Percentiles rank a stretch among this genome's conserved stretches.
Conservation (phyloP, 1,284 basidiomycete genomes). For the Ustilago xerochloae region DNA sequence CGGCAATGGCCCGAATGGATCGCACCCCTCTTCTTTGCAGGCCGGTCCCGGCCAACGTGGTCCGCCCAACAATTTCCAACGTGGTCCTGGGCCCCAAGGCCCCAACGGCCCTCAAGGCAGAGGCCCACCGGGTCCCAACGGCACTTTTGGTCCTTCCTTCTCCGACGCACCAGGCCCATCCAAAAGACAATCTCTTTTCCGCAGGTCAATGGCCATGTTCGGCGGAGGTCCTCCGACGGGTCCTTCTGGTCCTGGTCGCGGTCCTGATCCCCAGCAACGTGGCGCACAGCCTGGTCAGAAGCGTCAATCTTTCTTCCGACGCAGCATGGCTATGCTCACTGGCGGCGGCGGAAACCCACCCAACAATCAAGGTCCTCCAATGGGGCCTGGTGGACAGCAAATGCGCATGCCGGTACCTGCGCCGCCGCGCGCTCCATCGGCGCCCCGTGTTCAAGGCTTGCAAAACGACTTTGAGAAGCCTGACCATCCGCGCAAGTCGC, state of each 20-base stretch:
- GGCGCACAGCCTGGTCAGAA: conserved; percentile 18
- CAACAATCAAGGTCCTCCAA: background rate
- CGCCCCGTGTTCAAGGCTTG: conserved; percentile 49
- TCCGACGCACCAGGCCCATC: conserved; percentile 40
- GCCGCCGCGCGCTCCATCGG: conserved; percentile 18
- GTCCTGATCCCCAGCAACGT: conserved; percentile 6
- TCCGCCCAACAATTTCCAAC: conserved; percentile 16
- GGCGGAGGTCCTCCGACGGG: conserved; percentile 23
- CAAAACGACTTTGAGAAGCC: conserved; percentile 54
- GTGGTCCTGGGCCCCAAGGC: conserved; percentile 14
- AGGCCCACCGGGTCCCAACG: conserved; percentile 20
- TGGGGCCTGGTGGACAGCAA: conserved; percentile 16
- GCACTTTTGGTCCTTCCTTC: conserved; percentile 41
- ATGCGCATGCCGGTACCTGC: conserved; percentile 31
- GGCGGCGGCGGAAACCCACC: conserved; percentile 23
- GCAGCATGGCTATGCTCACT: conserved; percentile 56
- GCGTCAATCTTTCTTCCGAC: conserved; percentile 50
- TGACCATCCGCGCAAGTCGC: conserved; percentile 51
- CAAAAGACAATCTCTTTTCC: conserved; percentile 50
- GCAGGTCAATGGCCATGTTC: conserved; percentile 53
- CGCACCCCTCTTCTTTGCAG: conserved; percentile 27
- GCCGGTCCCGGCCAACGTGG: conserved; percentile 14
- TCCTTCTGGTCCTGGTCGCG: conserved; percentile 13
- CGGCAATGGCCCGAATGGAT: background rate
- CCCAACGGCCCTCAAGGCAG: conserved; percentile 5